Base-by-base conservation (phyloP, 2,329 filamentous ascomycete genomes). In the Ophiosphaerella herpotricha region DNA sequence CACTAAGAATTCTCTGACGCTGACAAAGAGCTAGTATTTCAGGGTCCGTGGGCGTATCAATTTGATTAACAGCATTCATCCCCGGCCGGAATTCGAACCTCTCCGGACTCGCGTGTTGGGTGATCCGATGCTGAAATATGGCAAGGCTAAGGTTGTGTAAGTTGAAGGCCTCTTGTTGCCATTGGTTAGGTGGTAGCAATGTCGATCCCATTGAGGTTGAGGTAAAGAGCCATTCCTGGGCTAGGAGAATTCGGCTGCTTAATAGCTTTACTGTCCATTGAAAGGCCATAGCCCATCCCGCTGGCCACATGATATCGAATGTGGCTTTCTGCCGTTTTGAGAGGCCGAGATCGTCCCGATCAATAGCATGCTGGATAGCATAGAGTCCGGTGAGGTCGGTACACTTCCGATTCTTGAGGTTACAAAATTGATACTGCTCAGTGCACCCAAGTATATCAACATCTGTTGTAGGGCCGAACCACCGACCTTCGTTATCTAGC, bases 381-480 rank as follows among this genome's bases (percentile, higher is more conserved):
- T 63, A 61, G 1, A 63, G 48, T 4, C 60, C 60, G 6, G 50
- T 54, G 23, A 63, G 40, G 6, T 43, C 24, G 6, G 60, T 61
- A 35, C 60, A 63, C 24, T 47, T 32, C 3, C 39, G 14, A 8
- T 42, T 55, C 4, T 24, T 38, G 4, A 39, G 14, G 37, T 60
- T 58, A 46, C 61, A 65, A 29, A 62, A 54, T 29, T 63, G 54
- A 37, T 65, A 65, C 43, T 62, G 58, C 37, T 63, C 61, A 11
- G 53, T 58, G 41, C 60, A 63, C 2, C 54, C 61, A 3, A 62
- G 54, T 23, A 62, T 35, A 4, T 43, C 36, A 16, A 62, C 50
- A 23, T 61, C 58, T 24, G 54, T 46, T 7, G 52, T 54, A 8
- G 51, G 34, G 4, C 50, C 39, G 9, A 21, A 49, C 40, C 53